phyloP scores from a whole-genome alignment of 2,329 filamentous ascomycete species.

The Dactylonectria macrodidyma region DNA sequence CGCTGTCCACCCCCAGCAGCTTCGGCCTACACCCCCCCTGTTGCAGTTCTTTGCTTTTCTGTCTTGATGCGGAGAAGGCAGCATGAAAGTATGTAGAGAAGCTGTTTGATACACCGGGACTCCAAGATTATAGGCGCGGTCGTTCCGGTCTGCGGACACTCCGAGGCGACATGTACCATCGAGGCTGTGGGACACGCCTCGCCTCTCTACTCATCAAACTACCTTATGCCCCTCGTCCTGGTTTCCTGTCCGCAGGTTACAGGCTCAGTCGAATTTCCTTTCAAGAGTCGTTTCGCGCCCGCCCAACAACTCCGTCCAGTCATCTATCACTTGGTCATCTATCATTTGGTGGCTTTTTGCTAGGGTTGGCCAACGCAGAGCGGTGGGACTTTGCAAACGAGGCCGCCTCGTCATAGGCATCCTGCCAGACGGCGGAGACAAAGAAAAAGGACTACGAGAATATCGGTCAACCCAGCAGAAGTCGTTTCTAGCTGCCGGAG shows the following conservation, averaged over 20 bases:
- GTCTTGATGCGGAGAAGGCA: constrained; percentile 42
- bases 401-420: constrained; percentile 37
- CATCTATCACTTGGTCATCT: constrained; percentile 51
- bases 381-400: constrained; percentile 46
- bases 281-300: constrained; percentile 25
- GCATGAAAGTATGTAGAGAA: constrained; percentile 35
- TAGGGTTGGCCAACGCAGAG: constrained; percentile 40
- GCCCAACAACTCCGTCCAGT: constrained; percentile 34
- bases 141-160: constrained; percentile 29
- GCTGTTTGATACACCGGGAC: constrained; percentile 46
- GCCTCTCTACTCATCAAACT: constrained; percentile 39
- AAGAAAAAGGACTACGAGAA: constrained; percentile 38
- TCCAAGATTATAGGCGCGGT: constrained; percentile 33
- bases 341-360: constrained; percentile 49
- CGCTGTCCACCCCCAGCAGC: constrained; percentile 37
- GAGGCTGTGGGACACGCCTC: constrained; percentile 42
- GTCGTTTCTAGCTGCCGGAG: constrained; percentile 42
- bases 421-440: constrained; percentile 38
- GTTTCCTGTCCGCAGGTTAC: constrained; percentile 30
- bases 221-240: constrained; percentile 34
- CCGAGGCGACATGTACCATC: constrained; percentile 37
- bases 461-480: constrained; percentile 32
- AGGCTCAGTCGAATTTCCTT: constrained; percentile 31
- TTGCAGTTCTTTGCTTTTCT: constrained; percentile 36
- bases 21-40: constrained; percentile 40